phyloP scores from a whole-genome alignment of 345 rosid genomes.

The Salix exigua region DNA sequence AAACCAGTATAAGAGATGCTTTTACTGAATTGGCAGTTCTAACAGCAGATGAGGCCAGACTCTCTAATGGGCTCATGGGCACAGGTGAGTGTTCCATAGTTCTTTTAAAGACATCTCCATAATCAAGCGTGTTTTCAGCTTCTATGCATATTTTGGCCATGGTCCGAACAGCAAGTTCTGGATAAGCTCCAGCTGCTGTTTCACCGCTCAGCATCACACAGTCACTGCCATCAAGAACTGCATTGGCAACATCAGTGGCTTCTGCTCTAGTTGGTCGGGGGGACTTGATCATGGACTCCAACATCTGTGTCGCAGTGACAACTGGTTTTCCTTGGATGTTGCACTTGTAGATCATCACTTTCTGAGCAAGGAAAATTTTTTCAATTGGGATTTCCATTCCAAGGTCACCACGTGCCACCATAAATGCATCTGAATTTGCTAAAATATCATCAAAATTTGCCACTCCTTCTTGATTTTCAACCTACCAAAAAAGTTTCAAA shows the following conservation, averaged over 20 bases:
- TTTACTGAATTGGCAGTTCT: conserved; percentile 82
- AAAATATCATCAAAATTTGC: conserved; percentile 93
- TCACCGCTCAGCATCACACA: conserved; percentile 98
- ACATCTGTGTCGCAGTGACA: conserved; percentile 52
- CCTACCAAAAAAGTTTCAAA: conserved; percentile 33
- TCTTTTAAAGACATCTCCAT: conserved; percentile 79
- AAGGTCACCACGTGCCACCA: conserved; percentile 97
- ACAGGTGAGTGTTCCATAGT: conserved; percentile 76
- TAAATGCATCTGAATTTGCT: conserved; percentile 84
- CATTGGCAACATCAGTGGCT: conserved; percentile 97
- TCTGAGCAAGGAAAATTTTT: conserved; percentile 93
- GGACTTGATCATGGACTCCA: conserved; percentile 97
- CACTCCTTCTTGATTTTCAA: conserved; percentile 98
- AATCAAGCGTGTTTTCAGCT: conserved; percentile 90
- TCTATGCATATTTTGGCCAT: conserved; percentile 92
- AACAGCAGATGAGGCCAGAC: conserved; percentile 87
- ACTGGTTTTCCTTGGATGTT: conserved; percentile 97
- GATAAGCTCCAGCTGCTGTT: conserved; percentile 98
- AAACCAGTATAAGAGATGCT: conserved; percentile 78
- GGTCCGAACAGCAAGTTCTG: conserved; percentile 80
- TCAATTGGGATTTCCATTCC: conserved; percentile 99
- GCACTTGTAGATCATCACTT: conserved; percentile 98
- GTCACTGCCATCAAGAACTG: conserved; percentile 90
- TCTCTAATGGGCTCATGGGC: conserved; percentile 95
- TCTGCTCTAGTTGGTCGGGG: conserved; percentile 97